phyloP scores from a whole-genome alignment of 192 early-diverging fungal genomes.

The Linnemannia exigua region DNA sequence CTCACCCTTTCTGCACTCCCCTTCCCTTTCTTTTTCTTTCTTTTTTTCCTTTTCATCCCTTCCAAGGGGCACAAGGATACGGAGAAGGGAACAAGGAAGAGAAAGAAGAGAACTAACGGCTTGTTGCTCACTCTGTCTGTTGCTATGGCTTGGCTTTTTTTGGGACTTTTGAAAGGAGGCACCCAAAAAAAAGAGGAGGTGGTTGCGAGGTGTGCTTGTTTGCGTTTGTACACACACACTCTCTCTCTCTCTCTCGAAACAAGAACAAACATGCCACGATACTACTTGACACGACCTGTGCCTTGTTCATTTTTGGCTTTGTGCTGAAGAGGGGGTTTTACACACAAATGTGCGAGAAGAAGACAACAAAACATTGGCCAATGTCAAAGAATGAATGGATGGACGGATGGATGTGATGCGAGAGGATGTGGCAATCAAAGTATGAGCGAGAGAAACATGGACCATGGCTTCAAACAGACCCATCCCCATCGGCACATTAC shows the following conservation, averaged over 20 bases:
- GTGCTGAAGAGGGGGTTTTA: not conserved
- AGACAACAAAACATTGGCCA: not conserved
- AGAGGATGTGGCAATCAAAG: not conserved
- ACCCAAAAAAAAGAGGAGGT: slow-evolving; percentile 21
- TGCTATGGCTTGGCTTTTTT: slow-evolving; percentile 3
- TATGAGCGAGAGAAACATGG: not conserved
- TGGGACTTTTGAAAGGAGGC: not conserved
- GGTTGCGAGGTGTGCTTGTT: not conserved
- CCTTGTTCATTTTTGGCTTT: not conserved
- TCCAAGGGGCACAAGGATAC: too few species aligned
- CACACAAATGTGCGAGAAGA: not conserved
- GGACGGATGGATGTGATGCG: not conserved
- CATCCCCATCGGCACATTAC: not conserved
- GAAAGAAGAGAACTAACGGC: slow-evolving; percentile 17
- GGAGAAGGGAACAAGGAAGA: slow-evolving; percentile 12
- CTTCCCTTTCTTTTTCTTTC: not conserved
- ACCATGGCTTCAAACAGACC: not conserved
- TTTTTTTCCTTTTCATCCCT: not conserved
- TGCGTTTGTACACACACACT: not conserved
- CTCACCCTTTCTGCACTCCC: slow-evolving; percentile 1
- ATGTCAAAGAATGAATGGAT: not conserved
- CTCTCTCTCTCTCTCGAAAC: too few species aligned
- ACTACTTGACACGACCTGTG: not conserved
- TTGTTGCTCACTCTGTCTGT: slow-evolving; percentile 14
- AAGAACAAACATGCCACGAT: not conserved